Conservation (phyloP, 2,329 filamentous ascomycete species). For the Monosporascus sp. region DNA sequence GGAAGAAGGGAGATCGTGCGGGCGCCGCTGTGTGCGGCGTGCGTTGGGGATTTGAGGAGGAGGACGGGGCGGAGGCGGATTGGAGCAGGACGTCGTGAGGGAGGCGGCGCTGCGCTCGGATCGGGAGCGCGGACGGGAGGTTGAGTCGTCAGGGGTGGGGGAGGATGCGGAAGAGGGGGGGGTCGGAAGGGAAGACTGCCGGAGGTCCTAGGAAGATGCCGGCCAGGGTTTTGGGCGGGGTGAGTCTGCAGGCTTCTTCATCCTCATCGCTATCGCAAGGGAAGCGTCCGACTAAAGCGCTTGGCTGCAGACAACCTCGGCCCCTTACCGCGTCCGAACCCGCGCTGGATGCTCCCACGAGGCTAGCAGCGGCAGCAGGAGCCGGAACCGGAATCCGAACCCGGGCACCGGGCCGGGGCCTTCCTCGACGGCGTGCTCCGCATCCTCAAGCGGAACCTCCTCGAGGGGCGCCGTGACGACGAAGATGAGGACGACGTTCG, state of each 20-base stretch:
- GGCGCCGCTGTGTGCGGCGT: constrained; percentile 46
- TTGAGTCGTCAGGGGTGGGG: constrained; percentile 42
- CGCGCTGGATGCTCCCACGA: constrained; percentile 36
- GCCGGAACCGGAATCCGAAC: neutral
- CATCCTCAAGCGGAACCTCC: neutral
- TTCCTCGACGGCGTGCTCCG: neutral
- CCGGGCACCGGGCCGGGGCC: neutral
- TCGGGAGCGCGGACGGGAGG: constrained; percentile 41
- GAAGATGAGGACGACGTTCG: neutral
- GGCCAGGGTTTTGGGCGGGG: neutral
- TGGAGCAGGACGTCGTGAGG: constrained; percentile 27
- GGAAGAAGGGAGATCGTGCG: constrained; percentile 35
- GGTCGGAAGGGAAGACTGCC: constrained; percentile 4
- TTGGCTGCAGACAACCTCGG: too few species aligned
- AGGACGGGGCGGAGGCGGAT: constrained; percentile 17
- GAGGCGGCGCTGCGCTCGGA: constrained; percentile 38
- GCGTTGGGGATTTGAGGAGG: constrained; percentile 34
- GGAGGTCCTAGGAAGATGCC: constrained; percentile 13
- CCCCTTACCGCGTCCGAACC: constrained; percentile 13
- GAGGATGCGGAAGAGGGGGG: constrained; percentile 19
- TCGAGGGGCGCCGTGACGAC: neutral
- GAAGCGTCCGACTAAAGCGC: neutral
- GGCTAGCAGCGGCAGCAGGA: constrained; percentile 6
- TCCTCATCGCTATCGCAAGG: neutral
- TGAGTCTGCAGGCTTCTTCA: too few species aligned